Base-by-base conservation (phyloP, 2,329 filamentous ascomycete species). In the Penicillium glabrum region DNA sequence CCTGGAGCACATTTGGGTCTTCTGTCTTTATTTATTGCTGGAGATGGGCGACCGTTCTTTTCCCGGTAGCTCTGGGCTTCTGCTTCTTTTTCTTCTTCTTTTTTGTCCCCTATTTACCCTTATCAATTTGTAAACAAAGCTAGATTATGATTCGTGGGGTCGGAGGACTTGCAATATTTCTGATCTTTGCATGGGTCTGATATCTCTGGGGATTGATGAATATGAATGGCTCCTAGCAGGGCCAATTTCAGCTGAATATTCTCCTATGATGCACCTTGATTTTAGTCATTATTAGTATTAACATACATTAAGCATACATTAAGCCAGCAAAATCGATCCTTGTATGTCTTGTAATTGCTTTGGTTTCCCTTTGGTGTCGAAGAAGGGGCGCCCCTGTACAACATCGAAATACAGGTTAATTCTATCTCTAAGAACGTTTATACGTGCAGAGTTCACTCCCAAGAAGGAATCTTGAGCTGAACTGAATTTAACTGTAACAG, bases 61-160 rank as follows among this genome's bases (percentile, higher is more conserved):
- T 46, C 39, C 44, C 43, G 46, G 21, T 44, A 45, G 47, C 44
- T 58, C 27, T 49, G 31, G 46, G 19, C 57, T 46, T 50, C 56
- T 60, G n/a, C 35, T 39, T 39, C 27, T 29, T 10, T 29, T 11
- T 29, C 33, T 61, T 61, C 24, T 58, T 57, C 54, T 48, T 58
- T 56, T 58, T 51, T 41, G 39, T 41, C 39, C 39, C 19, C 19
- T 41, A 59, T 58, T 55, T 51, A 51, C 53, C 31, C 39, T 61
- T 65, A 63, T 53, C 52, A 48, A 56, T 59, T 68, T 65, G 58
- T 61, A 64, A 61, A 67, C 57, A 53, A n/a, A 45, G 16, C 61
- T 70, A 70, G 68, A 71, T 60, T 67, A 63, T 58, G 43, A 50
- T 69, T 62, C 60, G 59, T 52, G 56, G 60, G 59, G 56, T 59